phyloP scores from a whole-genome alignment of 2,329 filamentous ascomycete genomes.

The Mycosphaerella sp. region DNA sequence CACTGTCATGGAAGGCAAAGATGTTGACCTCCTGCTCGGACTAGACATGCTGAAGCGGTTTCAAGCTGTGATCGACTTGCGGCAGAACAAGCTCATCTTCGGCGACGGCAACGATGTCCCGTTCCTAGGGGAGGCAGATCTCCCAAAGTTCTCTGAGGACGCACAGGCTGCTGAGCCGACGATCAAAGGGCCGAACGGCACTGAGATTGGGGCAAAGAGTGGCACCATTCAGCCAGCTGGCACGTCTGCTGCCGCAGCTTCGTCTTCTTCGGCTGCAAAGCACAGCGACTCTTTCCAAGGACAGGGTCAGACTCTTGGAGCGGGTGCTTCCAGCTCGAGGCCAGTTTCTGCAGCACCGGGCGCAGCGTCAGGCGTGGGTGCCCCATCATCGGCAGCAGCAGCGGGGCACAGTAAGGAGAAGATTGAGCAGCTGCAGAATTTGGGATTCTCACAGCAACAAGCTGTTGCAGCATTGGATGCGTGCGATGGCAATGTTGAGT shows the following conservation, averaged over 20 bases:
- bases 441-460: constrained; percentile 70
- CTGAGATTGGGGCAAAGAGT: constrained; percentile 74
- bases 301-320: constrained; percentile 29
- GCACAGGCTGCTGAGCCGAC: constrained; percentile 71
- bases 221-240: constrained; percentile 62
- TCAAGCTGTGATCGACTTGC: constrained; percentile 85
- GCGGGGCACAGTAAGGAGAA: constrained; percentile 52
- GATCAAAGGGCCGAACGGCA: constrained; percentile 79
- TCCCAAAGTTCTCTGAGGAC: constrained; percentile 74
- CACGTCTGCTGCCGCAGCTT: constrained; percentile 31
- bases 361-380: constrained; percentile 7
- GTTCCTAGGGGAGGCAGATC: constrained; percentile 88
- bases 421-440: constrained; percentile 66
- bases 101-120: constrained; percentile 66
- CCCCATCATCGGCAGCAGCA: constrained; percentile 9
- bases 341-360: constrained; percentile 14
- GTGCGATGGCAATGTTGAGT: constrained; percentile 77
- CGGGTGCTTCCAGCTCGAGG: constrained; percentile 17
- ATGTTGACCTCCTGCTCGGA: constrained; percentile 85
- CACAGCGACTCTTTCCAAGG: constrained; percentile 27
- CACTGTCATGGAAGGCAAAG: constrained; percentile 98
- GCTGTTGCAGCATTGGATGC: constrained; percentile 76
- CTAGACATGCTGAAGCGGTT: constrained; percentile 96
- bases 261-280: constrained; percentile 20
- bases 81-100: constrained; percentile 77